phyloP scores from a whole-genome alignment of 2,329 filamentous ascomycete species.

The Chrysoporthe deuterocubensis region DNA sequence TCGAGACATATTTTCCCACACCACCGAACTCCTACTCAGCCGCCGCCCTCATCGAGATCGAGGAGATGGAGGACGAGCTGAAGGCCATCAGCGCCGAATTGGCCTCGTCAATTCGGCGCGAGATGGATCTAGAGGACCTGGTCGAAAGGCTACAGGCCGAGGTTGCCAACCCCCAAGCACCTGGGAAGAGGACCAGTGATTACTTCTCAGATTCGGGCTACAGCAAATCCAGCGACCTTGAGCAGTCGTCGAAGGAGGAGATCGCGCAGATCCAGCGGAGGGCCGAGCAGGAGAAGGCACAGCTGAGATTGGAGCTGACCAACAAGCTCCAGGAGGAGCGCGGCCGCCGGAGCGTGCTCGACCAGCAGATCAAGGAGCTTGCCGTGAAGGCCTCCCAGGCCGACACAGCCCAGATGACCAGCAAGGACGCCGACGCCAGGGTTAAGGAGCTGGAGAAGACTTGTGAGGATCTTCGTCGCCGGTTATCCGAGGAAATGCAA shows the following conservation, averaged over 20 bases:
- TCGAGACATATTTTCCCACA: constrained; percentile 57
- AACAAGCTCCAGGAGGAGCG: constrained; percentile 89
- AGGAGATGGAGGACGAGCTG: constrained; percentile 92
- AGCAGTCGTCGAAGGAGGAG: constrained; percentile 67
- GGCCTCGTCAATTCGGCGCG: constrained; percentile 87
- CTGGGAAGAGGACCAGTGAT: constrained; percentile 83
- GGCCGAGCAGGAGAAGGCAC: constrained; percentile 89
- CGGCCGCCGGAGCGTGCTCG: constrained; percentile 72
- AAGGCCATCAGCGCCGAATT: constrained; percentile 92
- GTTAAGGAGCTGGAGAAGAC: constrained; percentile 78
- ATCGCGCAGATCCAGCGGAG: constrained; percentile 81
- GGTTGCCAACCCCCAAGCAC: constrained; percentile 58
- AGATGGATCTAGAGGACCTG: constrained; percentile 95
- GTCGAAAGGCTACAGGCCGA: constrained; percentile 88
- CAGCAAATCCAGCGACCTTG: constrained; percentile 75
- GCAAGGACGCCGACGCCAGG: constrained; percentile 60
- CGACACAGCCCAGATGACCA: constrained; percentile 58
- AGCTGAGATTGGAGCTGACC: constrained; percentile 81
- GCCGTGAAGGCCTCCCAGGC: constrained; percentile 75
- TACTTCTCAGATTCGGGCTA: constrained; percentile 97
- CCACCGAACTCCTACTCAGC: constrained; percentile 45
- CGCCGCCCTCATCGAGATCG: constrained; percentile 59
- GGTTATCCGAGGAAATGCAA: constrained; percentile 81
- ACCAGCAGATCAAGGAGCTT: constrained; percentile 81
- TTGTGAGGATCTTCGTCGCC: constrained; percentile 81